Percentiles rank a stretch among this genome's conserved stretches.
These are phyloP conservation scores for Xylaria acuta DNA, from an alignment of 495 filamentous ascomycete genomes.

Conservation along the genomic window DNA sequence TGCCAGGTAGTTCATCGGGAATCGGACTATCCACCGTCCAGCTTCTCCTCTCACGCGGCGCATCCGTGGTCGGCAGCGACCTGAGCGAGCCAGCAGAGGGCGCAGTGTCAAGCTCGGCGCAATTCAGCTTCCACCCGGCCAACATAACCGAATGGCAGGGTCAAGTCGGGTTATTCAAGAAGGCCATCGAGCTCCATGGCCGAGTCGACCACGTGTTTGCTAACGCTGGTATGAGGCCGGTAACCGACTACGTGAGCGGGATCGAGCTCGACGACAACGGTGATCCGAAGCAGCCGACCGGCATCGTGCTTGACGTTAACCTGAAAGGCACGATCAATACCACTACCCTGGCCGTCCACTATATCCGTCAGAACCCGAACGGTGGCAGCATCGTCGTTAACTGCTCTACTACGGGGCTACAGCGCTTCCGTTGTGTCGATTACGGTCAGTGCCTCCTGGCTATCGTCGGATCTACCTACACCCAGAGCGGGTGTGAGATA, in stretches of 20 bases:
- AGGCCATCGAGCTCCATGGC: constrained; percentile 45
- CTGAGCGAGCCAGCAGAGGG: constrained; percentile 40
- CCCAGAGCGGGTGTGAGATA: neutral
- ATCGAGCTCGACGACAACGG: constrained; percentile 49
- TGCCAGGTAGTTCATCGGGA: constrained; percentile 55
- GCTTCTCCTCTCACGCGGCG: constrained; percentile 53
- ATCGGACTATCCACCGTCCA: constrained; percentile 56
- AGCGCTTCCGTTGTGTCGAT: constrained; percentile 46
- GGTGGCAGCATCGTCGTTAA: constrained; percentile 49
- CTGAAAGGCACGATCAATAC: constrained; percentile 52
- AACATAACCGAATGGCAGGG: constrained; percentile 53
- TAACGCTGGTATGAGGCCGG: constrained; percentile 54
- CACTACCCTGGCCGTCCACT: constrained; percentile 45
- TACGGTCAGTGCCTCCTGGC: constrained; percentile 36
- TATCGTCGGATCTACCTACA: neutral
- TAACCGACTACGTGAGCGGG: constrained; percentile 44
- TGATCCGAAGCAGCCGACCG: constrained; percentile 49
- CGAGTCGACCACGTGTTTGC: constrained; percentile 59
- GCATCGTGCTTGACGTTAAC: constrained; percentile 51
- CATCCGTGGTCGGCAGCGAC: constrained; percentile 53
- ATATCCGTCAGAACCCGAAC: constrained; percentile 45
- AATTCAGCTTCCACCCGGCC: constrained; percentile 42
- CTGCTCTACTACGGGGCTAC: constrained; percentile 47
- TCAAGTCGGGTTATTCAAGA: constrained; percentile 48
- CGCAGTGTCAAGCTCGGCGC: constrained; percentile 17